A percentile compares a stretch with the other conserved stretches of the same genome.
Evolutionary conservation across 305 asterid species (phyloP).

Genomic region (Fraxinus paxiana): DNA sequence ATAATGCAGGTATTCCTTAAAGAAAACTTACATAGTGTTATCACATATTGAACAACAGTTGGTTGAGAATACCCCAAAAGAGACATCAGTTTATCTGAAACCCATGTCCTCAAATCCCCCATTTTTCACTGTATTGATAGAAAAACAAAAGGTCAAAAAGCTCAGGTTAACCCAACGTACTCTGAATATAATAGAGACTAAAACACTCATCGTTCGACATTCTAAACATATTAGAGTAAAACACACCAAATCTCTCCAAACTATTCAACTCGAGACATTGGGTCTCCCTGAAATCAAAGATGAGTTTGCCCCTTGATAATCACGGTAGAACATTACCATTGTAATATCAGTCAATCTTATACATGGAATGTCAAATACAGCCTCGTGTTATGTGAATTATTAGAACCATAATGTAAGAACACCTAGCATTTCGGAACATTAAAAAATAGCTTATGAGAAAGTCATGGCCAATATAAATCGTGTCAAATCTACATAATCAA

Average conservation of each 20-base stretch:
- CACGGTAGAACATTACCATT: background rate
- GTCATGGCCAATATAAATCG: background rate
- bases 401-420: background rate
- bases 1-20: background rate
- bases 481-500: background rate
- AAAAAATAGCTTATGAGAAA: background rate
- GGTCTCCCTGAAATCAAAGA: background rate
- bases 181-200: background rate
- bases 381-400: background rate
- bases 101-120: constrained; percentile 77
- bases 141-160: constrained; percentile 3
- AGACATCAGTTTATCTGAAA: constrained; percentile 62
- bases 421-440: background rate
- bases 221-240: background rate
- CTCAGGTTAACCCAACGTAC: background rate
- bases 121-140: constrained; percentile 43
- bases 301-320: background rate
- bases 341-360: background rate
- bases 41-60: constrained; percentile 61
- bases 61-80: constrained; percentile 74
- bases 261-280: background rate
- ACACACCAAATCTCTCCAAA: background rate
- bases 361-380: background rate
- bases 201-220: background rate
- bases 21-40: constrained; percentile 56